Evolutionary conservation across 257 asterid species (phyloP), one percentile per base, ranked within the genome.

Genomic region (Penstemon barbatus): DNA sequence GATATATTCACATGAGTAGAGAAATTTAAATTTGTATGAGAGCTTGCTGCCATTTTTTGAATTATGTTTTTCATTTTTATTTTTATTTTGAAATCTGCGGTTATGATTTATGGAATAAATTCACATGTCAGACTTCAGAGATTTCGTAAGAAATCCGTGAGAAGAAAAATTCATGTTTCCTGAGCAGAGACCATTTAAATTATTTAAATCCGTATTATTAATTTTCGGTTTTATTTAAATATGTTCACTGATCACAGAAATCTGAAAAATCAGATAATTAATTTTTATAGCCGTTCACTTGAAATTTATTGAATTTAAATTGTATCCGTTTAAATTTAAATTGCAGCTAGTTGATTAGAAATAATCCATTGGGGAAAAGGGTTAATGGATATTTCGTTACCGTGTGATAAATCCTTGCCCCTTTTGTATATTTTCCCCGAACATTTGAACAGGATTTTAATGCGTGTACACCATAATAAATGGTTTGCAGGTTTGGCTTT

Each of bases 131-230:
- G 51, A 40, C 50, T 61, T 42, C 93, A 79, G 93, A 86, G 93
- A 82, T 81, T 84, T 74, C 62, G 5, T 1, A 10, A 3, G 39
- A 58, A 77, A 75, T 87, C 90, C 0, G 18, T 87, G 94, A 84
- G 89, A 84, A 74, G 61, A 72, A 11, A 51, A 68, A 67, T 80
- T 82, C 89, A 74, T 66, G 9, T 3, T 73, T 56, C 6, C 93
- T 80, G 93, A 84, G 88, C 89, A 73, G 81, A 69, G 12, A 36
- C 7, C 6, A n/a, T 36, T 2, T 48, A 11, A 0, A 19, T n/a
- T 46, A 57, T 5, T 4, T 2, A 8, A 12, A 6, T 43, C 15
- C 33, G 43, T 15, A 40, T 10, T 11, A n/a, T n/a, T n/a, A n/a
- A n/a, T n/a, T n/a, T n/a, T n/a, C n/a, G n/a, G n/a, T n/a, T n/a